Evolutionary conservation across 495 filamentous ascomycete species (phyloP), one percentile per base, ranked within the genome.

Genomic region (Aspergillus baeticus): DNA sequence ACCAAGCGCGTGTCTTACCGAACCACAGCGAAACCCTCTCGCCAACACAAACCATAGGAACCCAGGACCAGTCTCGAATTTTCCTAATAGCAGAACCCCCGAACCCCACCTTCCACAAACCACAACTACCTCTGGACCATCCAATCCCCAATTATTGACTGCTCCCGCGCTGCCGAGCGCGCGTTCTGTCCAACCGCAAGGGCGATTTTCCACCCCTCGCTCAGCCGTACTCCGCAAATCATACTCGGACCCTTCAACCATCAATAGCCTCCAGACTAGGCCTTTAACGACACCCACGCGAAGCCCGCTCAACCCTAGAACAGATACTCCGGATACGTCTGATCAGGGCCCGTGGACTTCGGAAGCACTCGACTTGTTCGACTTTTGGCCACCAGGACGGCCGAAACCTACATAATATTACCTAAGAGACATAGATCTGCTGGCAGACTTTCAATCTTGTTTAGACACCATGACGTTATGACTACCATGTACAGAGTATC

Each of bases 311-410:
- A 64, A 63, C 41, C 43, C 58, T 3, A 22, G 29, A 0, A 42
- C 50, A 0, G 51, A 66, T 10, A 56, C 60, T n/a, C 38, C 43
- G 11, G 51, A 59, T 22, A 48, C 44, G 3, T 33, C 23, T 15
- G 69, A 69, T 39, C 63, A 69, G 54, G 72, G 79, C 0, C 77
- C 81, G 6, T 87, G 84, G 84, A 83, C 82, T 15, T 67, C 71
- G 0, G 84, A 87, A 62, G 83, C 82, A 6, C 73, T 77, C 48
- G 81, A 87, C 62, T 62, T 87, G 17, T 84, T 86, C 60, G 81
- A 80, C 20, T 86, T 81, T 44, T 78, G 75, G 75, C 75, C 74
- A 10, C 68, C 65, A 5, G 74, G 71, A 10, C 64, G 69, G 33
- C 64, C 63, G n/a, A 77, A 71, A 36, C 70, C 72, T 20, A 29